Evolutionary conservation across 495 filamentous ascomycete genomes (phyloP).

Genomic region (Penicillium simplicissimum): DNA sequence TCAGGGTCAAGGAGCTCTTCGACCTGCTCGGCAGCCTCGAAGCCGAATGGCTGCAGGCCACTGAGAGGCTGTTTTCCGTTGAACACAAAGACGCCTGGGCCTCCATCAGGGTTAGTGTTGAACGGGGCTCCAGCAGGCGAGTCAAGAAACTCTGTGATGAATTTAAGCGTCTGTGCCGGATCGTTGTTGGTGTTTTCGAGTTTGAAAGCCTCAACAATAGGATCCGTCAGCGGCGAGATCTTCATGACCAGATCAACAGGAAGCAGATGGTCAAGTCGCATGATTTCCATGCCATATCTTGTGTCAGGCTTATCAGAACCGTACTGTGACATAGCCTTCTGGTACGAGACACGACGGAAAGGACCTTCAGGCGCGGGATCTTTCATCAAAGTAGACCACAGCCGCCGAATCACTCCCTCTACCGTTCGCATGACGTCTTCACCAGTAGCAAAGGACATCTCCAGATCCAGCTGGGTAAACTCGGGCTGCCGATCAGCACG

Average conservation of each 20-base stretch:
- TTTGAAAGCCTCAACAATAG: slow-evolving; percentile 72
- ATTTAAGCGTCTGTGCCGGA: slow-evolving; percentile 52
- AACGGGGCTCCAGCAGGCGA: slow-evolving; percentile 61
- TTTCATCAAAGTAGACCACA: slow-evolving; percentile 54
- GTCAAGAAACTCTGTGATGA: slow-evolving; percentile 69
- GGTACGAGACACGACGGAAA: slow-evolving; percentile 68
- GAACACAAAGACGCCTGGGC: slow-evolving; percentile 73
- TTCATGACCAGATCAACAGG: slow-evolving; percentile 67
- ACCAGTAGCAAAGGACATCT: slow-evolving; percentile 80
- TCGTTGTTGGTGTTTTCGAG: slow-evolving; percentile 50
- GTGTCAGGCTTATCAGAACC: slow-evolving; percentile 93
- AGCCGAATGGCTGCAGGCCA: slow-evolving; percentile 74
- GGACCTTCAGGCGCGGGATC: slow-evolving; percentile 40
- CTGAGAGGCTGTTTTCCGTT: slow-evolving; percentile 68
- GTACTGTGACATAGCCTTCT: slow-evolving; percentile 75
- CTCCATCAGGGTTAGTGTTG: slow-evolving; percentile 64
- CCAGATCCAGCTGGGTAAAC: slow-evolving; percentile 96
- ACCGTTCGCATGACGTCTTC: slow-evolving; percentile 71
- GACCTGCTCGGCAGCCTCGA: slow-evolving; percentile 63
- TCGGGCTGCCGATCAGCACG: slow-evolving; percentile 93
- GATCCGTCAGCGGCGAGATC: slow-evolving; percentile 61
- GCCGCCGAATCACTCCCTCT: slow-evolving; percentile 60
- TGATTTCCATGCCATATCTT: slow-evolving; percentile 63
- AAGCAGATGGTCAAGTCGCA: slow-evolving; percentile 60
- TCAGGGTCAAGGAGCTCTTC: slow-evolving; percentile 54